Conservation (phyloP, 176 grass and related monocot species). For the Hyparrhenia diplandra region DNA sequence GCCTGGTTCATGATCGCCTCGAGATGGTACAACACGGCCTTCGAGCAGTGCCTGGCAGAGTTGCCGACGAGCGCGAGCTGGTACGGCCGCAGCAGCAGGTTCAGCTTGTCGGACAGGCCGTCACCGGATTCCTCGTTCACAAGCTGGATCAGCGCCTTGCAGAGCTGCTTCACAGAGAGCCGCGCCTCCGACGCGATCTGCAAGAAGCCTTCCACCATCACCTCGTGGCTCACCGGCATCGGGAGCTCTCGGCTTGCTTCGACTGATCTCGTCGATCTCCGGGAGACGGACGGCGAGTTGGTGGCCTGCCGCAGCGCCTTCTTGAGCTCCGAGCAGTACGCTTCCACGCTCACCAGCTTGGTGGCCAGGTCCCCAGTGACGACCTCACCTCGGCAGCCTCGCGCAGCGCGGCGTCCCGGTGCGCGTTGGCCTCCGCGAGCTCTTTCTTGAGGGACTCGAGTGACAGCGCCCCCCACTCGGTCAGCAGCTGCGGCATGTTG, state of each 20-base stretch:
- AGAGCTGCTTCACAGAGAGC: conserved; percentile 75
- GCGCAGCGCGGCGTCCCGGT: conserved; percentile 61
- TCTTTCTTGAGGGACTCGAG: conserved; percentile 72
- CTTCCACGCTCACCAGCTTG: conserved; percentile 66
- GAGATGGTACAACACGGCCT: conserved; percentile 58
- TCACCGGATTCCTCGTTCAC: conserved; percentile 37
- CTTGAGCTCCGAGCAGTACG: conserved; percentile 80
- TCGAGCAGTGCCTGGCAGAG: conserved; percentile 36
- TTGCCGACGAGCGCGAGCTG: conserved; percentile 19
- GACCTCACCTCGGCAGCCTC: conserved; percentile 64
- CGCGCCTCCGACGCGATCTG: conserved; percentile 80
- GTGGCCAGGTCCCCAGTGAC: conserved; percentile 60
- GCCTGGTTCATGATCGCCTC: conserved; percentile 70
- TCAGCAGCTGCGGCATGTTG: conserved; percentile 80
- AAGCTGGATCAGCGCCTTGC: conserved; percentile 68
- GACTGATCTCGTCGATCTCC: conserved; percentile 45
- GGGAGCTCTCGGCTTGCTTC: conserved; percentile 31
- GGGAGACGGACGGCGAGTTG: conserved; percentile 38
- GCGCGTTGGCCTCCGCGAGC: conserved; percentile 62
- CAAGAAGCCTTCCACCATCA: conserved; percentile 88
- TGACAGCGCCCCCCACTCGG: conserved; percentile 73
- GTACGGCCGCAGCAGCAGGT: conserved; percentile 53
- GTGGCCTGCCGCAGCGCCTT: conserved; percentile 57
- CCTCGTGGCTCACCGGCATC: conserved; percentile 72
- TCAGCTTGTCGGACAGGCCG: conserved; percentile 56